Evolutionary conservation across 257 asterid genomes (phyloP).

Genomic region (Solanum piurae): DNA sequence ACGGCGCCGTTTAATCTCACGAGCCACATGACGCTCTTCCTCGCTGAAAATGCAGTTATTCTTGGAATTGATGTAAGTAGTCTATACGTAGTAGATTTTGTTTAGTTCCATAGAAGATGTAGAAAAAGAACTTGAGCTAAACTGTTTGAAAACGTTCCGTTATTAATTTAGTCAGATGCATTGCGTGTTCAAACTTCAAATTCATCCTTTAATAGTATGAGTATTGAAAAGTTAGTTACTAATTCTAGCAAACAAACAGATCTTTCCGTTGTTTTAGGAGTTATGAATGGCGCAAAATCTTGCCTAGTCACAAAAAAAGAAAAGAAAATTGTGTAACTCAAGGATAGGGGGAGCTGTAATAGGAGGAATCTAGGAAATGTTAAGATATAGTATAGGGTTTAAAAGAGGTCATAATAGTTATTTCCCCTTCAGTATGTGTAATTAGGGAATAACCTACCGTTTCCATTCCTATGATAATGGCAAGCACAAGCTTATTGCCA

Average conservation of each 20-base stretch:
- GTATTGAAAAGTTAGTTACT: neutral
- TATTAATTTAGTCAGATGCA: neutral
- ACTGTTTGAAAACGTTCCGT: neutral
- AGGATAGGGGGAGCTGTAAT: neutral
- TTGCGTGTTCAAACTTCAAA: neutral
- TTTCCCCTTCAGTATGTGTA: neutral
- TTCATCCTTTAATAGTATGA: neutral
- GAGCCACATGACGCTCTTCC: conserved; percentile 71
- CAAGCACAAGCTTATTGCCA: neutral
- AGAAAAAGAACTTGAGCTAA: neutral
- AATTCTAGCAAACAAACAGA: neutral
- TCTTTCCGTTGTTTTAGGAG: neutral
- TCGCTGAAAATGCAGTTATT: conserved; percentile 63
- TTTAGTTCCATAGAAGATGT: neutral
- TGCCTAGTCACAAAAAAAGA: neutral
- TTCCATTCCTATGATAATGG: neutral
- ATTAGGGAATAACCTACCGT: neutral
- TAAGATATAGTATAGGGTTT: neutral
- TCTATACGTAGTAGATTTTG: neutral
- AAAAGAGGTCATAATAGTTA: too few species aligned
- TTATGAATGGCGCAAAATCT: neutral
- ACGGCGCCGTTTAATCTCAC: conserved; percentile 94
- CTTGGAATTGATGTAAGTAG: conserved; percentile 68
- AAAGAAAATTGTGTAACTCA: neutral
- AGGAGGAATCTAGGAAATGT: neutral